phyloP scores from a whole-genome alignment of 2,329 filamentous ascomycete genomes.

The Parastagonospora nodorum region DNA sequence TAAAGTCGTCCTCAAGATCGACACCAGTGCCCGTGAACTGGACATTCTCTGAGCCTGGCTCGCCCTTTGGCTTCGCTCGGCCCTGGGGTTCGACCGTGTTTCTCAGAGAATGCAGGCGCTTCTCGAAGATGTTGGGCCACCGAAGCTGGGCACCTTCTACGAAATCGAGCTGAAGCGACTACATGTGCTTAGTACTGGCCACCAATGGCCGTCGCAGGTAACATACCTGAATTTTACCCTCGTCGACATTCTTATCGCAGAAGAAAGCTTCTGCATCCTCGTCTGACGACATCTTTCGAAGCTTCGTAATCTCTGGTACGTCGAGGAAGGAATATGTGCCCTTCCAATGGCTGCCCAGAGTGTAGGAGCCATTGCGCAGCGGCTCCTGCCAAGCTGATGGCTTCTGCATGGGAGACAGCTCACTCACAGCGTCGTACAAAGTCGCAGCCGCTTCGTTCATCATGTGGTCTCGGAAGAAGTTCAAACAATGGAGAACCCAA shows the following conservation, averaged over 20 bases:
- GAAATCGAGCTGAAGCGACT: conserved; percentile 45
- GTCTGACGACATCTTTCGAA: conserved; percentile 25
- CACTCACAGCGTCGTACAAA: conserved; percentile 43
- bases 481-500: conserved; percentile 55
- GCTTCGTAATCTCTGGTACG: conserved; percentile 15
- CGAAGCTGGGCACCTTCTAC: conserved; percentile 18
- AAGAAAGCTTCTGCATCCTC: conserved; percentile 20
- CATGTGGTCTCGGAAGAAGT: conserved; percentile 61
- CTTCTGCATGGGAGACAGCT: conserved; percentile 43
- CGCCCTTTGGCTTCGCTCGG: conserved; percentile 8
- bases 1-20: conserved; percentile 43
- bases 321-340: conserved; percentile 55
- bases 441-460: conserved; percentile 44
- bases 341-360: conserved; percentile 55
- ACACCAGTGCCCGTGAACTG: conserved; percentile 47
- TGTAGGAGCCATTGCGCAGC: conserved; percentile 40
- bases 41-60: conserved; percentile 17
- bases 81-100: conserved; percentile 19
- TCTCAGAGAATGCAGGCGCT: conserved; percentile 43
- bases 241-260: conserved; percentile 40
- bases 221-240: conserved; percentile 37
- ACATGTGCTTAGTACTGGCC: conserved; percentile 15
- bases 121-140: conserved; percentile 51
- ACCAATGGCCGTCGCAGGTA: neutral
- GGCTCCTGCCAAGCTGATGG: conserved; percentile 52